Conservation (phyloP, 768 basidiomycete genomes). For the Naganishia onofrii region DNA sequence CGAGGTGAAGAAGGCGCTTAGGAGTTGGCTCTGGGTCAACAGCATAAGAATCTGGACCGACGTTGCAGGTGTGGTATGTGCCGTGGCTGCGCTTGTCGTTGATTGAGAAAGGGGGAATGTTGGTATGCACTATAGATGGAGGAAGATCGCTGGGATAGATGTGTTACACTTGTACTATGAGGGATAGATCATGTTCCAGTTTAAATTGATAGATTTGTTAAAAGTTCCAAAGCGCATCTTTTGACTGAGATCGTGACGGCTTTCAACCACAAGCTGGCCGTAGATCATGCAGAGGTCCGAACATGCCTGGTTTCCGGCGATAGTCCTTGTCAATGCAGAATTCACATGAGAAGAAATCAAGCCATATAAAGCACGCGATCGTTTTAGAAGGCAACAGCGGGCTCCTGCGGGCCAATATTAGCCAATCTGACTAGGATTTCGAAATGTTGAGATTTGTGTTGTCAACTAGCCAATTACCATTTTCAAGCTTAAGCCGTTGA, state of each 20-base stretch:
- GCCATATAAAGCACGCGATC: slow-evolving; percentile 8
- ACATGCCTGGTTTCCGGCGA: no score
- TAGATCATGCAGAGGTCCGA: no score
- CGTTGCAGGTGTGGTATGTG: slow-evolving; percentile 24
- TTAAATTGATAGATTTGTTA: not conserved
- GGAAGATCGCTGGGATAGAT: not conserved
- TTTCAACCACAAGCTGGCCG: no score
- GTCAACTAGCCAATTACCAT: not conserved
- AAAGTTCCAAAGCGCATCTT: no score
- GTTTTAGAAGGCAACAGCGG: not conserved
- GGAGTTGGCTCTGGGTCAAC: slow-evolving; percentile 31
- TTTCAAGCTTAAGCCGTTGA: not conserved
- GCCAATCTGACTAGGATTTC: not conserved
- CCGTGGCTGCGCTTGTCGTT: slow-evolving; percentile 27
- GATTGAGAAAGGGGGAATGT: not conserved
- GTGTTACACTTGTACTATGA: not conserved
- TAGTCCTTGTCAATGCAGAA: no score
- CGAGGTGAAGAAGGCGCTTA: slow-evolving; percentile 28
- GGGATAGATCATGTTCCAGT: not conserved
- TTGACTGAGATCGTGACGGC: no score
- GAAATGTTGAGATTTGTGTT: not conserved
- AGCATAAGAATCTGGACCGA: slow-evolving; percentile 31
- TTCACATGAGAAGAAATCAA: not conserved
- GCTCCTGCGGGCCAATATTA: not conserved
- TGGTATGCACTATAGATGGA: not conserved